Evolutionary conservation across 2,329 filamentous ascomycete species (phyloP).

Genomic region (Alternaria sp.): DNA sequence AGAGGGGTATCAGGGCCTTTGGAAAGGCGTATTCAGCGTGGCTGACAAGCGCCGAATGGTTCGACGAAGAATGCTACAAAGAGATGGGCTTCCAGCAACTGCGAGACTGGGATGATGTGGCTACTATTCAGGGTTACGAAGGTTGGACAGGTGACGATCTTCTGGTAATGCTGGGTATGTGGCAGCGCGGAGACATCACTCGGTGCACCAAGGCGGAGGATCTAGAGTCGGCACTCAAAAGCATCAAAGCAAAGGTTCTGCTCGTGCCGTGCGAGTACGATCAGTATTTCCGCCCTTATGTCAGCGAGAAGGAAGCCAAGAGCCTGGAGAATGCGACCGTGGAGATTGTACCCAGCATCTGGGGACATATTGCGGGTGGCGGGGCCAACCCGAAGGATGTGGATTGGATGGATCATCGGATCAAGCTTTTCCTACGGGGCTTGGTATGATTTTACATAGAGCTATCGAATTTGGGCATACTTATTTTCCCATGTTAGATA

Average conservation of each 20-base stretch:
- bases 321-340: slow-evolving; percentile 41
- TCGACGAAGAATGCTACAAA: slow-evolving; percentile 48
- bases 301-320: slow-evolving; percentile 47
- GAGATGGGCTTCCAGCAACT: slow-evolving; percentile 35
- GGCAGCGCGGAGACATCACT: slow-evolving; percentile 51
- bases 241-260: slow-evolving; percentile 46
- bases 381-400: slow-evolving; percentile 44
- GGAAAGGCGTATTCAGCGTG: slow-evolving; percentile 49
- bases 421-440: slow-evolving; percentile 14
- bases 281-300: slow-evolving; percentile 51
- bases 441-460: background rate
- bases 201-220: slow-evolving; percentile 34
- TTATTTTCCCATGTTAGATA: background rate
- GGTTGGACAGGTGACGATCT: slow-evolving; percentile 48
- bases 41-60: slow-evolving; percentile 52
- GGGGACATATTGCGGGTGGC: slow-evolving; percentile 52
- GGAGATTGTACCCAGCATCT: slow-evolving; percentile 46
- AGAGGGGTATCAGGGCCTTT: slow-evolving; percentile 43
- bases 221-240: slow-evolving; percentile 41
- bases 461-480: background rate
- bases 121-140: slow-evolving; percentile 22
- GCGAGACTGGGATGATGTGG: slow-evolving; percentile 37
- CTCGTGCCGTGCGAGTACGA: slow-evolving; percentile 52
- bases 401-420: slow-evolving; percentile 28
- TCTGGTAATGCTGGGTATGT: slow-evolving; percentile 48